Percentiles rank a stretch among this genome's conserved stretches.
phyloP scores from a whole-genome alignment of 202 grass and related monocot genomes.

The Panicum virgatum region DNA sequence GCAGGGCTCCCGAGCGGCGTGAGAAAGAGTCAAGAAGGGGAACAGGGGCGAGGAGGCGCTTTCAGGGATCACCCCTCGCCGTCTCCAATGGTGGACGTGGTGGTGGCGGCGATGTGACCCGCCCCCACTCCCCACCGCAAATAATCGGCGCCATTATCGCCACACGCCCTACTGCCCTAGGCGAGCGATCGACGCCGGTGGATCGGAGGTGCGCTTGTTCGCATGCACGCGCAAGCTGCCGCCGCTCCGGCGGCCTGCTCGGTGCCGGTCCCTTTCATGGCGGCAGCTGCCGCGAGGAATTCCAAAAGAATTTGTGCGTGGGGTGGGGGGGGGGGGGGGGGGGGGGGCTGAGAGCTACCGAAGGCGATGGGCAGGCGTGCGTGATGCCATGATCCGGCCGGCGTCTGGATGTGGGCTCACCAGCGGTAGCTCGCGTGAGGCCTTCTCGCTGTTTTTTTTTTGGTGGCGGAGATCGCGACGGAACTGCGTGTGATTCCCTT shows the following conservation, averaged over 20 bases:
- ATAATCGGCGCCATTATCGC: slow-evolving; percentile 29
- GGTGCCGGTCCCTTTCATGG: slow-evolving; percentile 25
- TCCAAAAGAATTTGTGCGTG: not conserved
- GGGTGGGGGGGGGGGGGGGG: no score
- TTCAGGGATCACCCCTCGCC: no score
- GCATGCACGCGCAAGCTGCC: not conserved
- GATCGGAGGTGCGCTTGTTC: not conserved
- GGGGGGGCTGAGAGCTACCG: no score
- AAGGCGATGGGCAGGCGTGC: not conserved
- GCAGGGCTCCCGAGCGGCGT: not conserved
- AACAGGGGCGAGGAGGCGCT: no score
- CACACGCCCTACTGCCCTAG: not conserved
- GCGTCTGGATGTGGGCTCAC: not conserved
- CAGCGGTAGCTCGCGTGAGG: not conserved
- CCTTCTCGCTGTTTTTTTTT: not conserved
- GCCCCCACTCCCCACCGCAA: slow-evolving; percentile 18
- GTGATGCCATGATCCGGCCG: not conserved
- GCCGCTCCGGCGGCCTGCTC: not conserved
- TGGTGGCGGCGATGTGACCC: slow-evolving; percentile 26
- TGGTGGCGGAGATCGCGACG: not conserved
- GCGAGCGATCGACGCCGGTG: not conserved
- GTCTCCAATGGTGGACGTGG: not conserved
- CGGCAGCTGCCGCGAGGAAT: not conserved
- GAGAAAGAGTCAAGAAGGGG: not conserved
- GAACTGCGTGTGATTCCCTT: not conserved